These are phyloP conservation scores for Oenanthe sinensis DNA, from an alignment of 129 eudicot genomes.

Conservation along the genomic window DNA sequence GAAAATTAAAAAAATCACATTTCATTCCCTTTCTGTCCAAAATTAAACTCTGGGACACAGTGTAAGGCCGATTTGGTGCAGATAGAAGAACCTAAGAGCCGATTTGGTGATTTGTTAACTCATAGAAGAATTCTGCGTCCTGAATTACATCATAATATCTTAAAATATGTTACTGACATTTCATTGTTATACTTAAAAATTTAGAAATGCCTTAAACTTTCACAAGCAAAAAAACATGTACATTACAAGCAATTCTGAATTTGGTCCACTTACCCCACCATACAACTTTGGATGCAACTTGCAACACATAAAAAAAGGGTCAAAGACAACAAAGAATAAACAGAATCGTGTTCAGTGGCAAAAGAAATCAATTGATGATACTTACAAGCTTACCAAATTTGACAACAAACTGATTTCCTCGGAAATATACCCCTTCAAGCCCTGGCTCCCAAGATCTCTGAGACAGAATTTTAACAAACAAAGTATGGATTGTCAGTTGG, in stretches of 20 bases:
- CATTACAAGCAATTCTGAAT: background rate
- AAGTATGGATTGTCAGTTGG: background rate
- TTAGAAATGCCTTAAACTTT: background rate
- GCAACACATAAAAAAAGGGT: constrained; percentile 3
- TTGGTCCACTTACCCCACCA: background rate
- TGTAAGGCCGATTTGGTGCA: background rate
- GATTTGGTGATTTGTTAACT: background rate
- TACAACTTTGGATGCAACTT: constrained; percentile 1
- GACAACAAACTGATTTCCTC: constrained; percentile 70
- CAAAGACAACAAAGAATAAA: background rate
- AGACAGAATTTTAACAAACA: background rate
- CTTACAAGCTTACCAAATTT: constrained; percentile 96
- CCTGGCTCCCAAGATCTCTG: constrained; percentile 97
- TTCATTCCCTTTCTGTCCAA: no score
- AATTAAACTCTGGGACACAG: no score
- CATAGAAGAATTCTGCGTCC: background rate
- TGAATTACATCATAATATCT: background rate
- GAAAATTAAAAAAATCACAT: no score
- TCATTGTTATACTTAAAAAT: background rate
- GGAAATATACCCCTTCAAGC: constrained; percentile 85
- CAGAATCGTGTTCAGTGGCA: background rate
- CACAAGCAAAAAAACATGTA: background rate
- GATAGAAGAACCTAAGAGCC: background rate
- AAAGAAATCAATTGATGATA: constrained; percentile 31
- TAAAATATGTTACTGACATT: background rate